A percentile compares a stretch with the other conserved stretches of the same genome.
phyloP scores from a whole-genome alignment of 2,329 filamentous ascomycete genomes.

The Ophiosphaerella herpotricha region DNA sequence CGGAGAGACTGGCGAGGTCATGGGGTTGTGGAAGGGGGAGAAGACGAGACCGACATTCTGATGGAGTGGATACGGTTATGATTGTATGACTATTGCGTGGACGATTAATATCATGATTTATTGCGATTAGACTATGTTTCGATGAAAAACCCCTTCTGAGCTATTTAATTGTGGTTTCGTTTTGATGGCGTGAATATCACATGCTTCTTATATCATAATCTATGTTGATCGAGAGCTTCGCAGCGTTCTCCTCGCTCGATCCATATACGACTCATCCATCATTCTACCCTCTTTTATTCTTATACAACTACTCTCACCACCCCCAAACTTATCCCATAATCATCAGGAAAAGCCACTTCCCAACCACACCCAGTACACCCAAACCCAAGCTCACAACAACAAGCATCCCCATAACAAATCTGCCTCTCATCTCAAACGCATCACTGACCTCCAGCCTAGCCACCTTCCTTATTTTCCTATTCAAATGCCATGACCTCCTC shows the following conservation, averaged over 20 bases:
- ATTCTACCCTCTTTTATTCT: too few species aligned
- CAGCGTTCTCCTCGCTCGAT: too few species aligned
- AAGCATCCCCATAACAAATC: slow-evolving; percentile 58
- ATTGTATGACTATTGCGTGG: slow-evolving; percentile 15
- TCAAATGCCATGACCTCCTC: slow-evolving; percentile 43
- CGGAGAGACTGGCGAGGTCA: slow-evolving; percentile 62
- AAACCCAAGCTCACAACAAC: slow-evolving; percentile 28
- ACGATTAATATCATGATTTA: too few species aligned
- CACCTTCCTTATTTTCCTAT: slow-evolving; percentile 58
- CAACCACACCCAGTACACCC: slow-evolving; percentile 22
- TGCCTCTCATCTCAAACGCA: slow-evolving; percentile 64
- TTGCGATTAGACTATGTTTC: too few species aligned
- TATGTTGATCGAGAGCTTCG: too few species aligned
- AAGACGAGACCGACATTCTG: slow-evolving; percentile 53
- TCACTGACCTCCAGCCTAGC: slow-evolving; percentile 66
- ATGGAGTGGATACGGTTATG: slow-evolving; percentile 2
- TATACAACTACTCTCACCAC: too few species aligned
- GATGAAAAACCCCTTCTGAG: too few species aligned
- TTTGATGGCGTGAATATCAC: too few species aligned
- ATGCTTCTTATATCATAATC: too few species aligned
- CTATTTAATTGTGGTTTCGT: too few species aligned
- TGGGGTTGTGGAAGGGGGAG: slow-evolving; percentile 67
- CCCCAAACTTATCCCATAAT: neutral
- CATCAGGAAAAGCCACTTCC: slow-evolving; percentile 23
- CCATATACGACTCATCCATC: too few species aligned